Evolutionary conservation across 495 filamentous ascomycete species (phyloP).

Genomic region (Daldinia childiae): DNA sequence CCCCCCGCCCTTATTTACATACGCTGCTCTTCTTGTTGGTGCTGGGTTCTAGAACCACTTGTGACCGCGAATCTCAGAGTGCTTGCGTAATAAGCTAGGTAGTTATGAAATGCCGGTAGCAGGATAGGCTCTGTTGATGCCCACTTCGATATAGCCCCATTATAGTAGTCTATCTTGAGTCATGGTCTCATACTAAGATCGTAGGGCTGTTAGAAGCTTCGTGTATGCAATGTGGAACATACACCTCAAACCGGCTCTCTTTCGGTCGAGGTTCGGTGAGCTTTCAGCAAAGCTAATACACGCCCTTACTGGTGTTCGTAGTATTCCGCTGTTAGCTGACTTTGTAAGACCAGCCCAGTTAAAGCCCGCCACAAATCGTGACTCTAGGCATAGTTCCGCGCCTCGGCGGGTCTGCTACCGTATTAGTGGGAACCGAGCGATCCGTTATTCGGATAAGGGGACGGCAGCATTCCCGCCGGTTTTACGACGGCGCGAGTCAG

Average conservation of each 20-base stretch:
- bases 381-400: conserved; percentile 3
- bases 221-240: conserved; percentile 4
- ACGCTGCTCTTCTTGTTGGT: not conserved
- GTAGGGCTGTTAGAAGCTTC: conserved; percentile 12
- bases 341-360: not conserved
- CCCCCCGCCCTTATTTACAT: too few species aligned
- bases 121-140: not conserved
- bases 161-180: conserved; percentile 1
- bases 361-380: not conserved
- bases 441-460: not conserved
- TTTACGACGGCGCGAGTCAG: conserved; percentile 23
- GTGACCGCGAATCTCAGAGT: not conserved
- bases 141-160: not conserved
- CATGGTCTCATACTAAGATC: not conserved
- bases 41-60: not conserved
- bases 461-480: conserved; percentile 6
- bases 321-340: not conserved
- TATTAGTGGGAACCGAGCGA: not conserved
- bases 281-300: not conserved
- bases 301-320: not conserved
- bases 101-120: not conserved
- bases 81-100: not conserved
- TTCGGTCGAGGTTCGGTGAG: not conserved
- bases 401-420: not conserved
- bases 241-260: not conserved